Base-by-base conservation (phyloP, 2,329 filamentous ascomycete genomes). In the Fusarium mundagurra region DNA sequence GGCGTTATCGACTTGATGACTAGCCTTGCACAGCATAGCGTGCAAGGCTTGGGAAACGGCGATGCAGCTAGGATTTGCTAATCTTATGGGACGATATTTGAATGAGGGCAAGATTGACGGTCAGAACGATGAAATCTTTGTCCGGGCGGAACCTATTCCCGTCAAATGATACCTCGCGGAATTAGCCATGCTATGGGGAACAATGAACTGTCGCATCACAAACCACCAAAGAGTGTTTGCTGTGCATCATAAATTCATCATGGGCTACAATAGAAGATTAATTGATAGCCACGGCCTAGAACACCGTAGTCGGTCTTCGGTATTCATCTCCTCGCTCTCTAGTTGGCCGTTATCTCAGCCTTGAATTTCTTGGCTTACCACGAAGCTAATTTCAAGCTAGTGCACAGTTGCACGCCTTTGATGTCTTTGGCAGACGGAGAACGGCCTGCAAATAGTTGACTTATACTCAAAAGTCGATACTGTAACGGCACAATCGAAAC, bases 281-380 rank as follows among this genome's bases (percentile, higher is more conserved):
- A 34, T 58, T 11, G 33, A 58, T 16, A 41, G 12, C 20, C 22
- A 20, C 16, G 45, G 58, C 24, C 66, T 70, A 38, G 45, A 59
- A 59, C 51, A 48, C 27, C 9, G 31, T 44, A 51, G 67, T 45
- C 22, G 22, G 43, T 53, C 39, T 41, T 31, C 10, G n/a, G 36
- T 60, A 24, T 50, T 50, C 51, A 65, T 70, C 27, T 55, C 16
- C 67, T 60, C 45, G 16, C 17, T 58, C 31, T 70, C n/a, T 54
- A 43, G 60, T 66, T 70, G 60, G 67, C 47, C 47, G 60, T 36
- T 50, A 36, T 34, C 53, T 71, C 66, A 70, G 47, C 60, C 66
- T 59, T 66, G 67, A 53, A 43, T 47, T 29, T 71, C 53, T 66
- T 70, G 44, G 67, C 45, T 54, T 39, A 43, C 43, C 47, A 54